Evolutionary conservation across 2,329 filamentous ascomycete species (phyloP), one percentile per base, ranked within the genome.

Genomic region (Colletotrichum sp.): DNA sequence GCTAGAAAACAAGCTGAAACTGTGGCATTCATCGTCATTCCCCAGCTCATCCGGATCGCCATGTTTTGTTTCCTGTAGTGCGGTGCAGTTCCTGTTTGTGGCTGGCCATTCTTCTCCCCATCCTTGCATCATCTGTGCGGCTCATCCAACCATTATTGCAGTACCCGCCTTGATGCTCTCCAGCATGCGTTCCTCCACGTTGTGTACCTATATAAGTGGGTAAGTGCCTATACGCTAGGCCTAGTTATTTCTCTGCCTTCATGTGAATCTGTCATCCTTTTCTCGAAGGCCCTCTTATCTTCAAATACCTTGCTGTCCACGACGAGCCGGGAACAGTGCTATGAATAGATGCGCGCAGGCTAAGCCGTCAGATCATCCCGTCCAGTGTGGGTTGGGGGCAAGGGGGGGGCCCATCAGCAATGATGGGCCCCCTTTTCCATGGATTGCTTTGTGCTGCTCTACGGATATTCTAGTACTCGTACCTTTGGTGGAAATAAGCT

Each of bases 1-100:
- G 55, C 71, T 67, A 67, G 68, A 72, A 75, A 32, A 67, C 39
- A 39, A 75, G 63, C 69, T 75, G 63, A 72, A 72, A 72, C 63
- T 62, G 39, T 39, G 72, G 62, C 62, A 75, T 72, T 75, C 72
- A 63, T 62, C 26, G 30, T 18, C 66, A 60, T 59, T 60, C 66
- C 32, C 16, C n/a, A 44, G 30, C 68, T 15, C n/a, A 49, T 49
- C 44, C 18, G 21, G 10, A n/a, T 55, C 30, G 16, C 28, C 28
- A 8, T 71, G 59, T 18, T 36, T 71, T 57, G 68, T 63, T 70
- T 70, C 34, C 30, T 64, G 39, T n/a, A 44, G 39, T 71, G 52
- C 52, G n/a, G n/a, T 26, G 52, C 52, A n/a, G 8, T 49, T 49
- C 6, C n/a, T 57, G 21, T 16, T 24, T 57, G 21, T 57, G 52